Base-by-base conservation (phyloP, 805 yeast genomes). In the Hanseniaspora clermontiae region DNA sequence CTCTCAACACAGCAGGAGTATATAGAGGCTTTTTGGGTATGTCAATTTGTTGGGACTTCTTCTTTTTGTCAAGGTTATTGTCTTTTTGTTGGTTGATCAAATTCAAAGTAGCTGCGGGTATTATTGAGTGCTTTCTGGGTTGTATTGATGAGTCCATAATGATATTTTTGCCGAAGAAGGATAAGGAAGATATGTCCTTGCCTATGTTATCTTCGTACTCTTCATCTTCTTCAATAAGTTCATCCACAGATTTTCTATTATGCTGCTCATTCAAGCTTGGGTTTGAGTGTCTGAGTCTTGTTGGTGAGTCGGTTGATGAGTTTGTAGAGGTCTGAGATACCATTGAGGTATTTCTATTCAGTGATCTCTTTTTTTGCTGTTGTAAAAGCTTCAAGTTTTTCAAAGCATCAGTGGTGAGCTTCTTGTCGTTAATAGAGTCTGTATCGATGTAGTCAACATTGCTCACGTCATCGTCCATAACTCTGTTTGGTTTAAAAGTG, bases 1-100 rank as follows among this genome's bases (percentile, higher is more conserved):
- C 76, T 61, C 87, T 77, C 53, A 90, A 73, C 11, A 90, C 97
- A 0, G 96, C 96, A 0, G 97, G 97, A 0, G 85, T 75, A 64
- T 88, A 90, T 72, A 90, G 72, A 10, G 97, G 96, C 64, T 87
- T 84, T 66, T 88, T 79, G 60, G 88, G 90, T 49, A 83, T 84
- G 57, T 81, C 80, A 59, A 89, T 80, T 64, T 88, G 95, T 65
- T 82, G 84, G 24, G 83, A 66, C 58, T 72, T 72, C 49, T 68
- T 63, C 17, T 43, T 51, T 14, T 42, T 42, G 15, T 24, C 45
- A 42, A 24, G 10, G 11, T 11, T 42, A 17, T 12, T 24, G 9
- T 42, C 45, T 20, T 51, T 48, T 15, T 48, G 38, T 37, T 48
- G 42, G 45, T 51, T 31, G 29, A 20, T 37, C 24, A 27, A 29